Evolutionary conservation across 1,139 yeast genomes (phyloP).

Genomic region (Kazachstania sp.): DNA sequence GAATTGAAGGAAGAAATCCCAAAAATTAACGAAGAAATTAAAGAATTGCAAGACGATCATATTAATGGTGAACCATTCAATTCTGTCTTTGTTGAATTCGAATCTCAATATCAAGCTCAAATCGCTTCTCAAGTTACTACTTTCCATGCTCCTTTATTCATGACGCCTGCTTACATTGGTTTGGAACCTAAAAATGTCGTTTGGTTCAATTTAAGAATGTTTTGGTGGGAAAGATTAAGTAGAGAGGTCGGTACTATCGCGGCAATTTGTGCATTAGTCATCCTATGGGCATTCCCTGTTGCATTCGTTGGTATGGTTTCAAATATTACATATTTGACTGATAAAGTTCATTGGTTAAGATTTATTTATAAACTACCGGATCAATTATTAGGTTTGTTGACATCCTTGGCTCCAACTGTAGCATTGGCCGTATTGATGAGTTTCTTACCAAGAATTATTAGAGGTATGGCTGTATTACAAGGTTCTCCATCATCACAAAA

Average conservation of each 20-base stretch:
- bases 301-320: constrained; percentile 93
- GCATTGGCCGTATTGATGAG: constrained; percentile 77
- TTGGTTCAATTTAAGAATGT: constrained; percentile 78
- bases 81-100: constrained; percentile 80
- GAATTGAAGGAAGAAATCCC: constrained; percentile 61
- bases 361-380: constrained; percentile 66
- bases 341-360: constrained; percentile 57
- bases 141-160: constrained; percentile 55
- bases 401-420: constrained; percentile 80
- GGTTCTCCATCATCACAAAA: constrained; percentile 60
- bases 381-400: constrained; percentile 65
- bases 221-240: constrained; percentile 74
- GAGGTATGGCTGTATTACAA: constrained; percentile 53
- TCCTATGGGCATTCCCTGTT: constrained; percentile 92
- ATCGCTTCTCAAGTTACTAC: constrained; percentile 77
- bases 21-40: constrained; percentile 57
- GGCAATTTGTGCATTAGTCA: constrained; percentile 52
- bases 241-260: constrained; percentile 52
- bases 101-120: constrained; percentile 81
- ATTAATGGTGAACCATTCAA: constrained; percentile 39
- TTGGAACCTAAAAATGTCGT: constrained; percentile 73
- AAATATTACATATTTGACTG: constrained; percentile 64
- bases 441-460: constrained; percentile 63
- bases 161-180: constrained; percentile 56
- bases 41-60: constrained; percentile 50